Conservation (phyloP, 345 rosid genomes). For the Anastatica hierochuntica region DNA sequence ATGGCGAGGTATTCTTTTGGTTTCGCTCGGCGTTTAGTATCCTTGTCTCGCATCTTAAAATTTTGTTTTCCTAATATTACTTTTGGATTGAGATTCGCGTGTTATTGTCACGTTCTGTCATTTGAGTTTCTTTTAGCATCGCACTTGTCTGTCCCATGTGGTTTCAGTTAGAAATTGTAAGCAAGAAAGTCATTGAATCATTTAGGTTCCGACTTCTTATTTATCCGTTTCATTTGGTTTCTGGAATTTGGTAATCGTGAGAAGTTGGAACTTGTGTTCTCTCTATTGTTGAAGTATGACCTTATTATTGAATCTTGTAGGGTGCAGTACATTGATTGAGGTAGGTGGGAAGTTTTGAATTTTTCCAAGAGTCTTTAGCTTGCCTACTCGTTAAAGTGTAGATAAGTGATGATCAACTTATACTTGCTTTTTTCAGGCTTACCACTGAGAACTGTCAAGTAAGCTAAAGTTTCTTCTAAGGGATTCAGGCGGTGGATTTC, state of each 20-base stretch:
- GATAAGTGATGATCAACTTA: neutral
- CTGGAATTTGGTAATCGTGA: too few relatives aligned
- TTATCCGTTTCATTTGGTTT: neutral
- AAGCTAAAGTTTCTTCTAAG: constrained; percentile 8
- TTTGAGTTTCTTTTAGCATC: neutral
- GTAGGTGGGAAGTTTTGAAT: too few relatives aligned
- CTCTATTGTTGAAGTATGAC: too few relatives aligned
- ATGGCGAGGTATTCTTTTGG: constrained; percentile 9
- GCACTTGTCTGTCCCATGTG: neutral
- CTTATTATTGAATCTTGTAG: too few relatives aligned
- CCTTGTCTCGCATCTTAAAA: neutral
- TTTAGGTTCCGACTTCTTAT: neutral
- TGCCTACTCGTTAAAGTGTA: neutral
- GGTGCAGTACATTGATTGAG: too few relatives aligned
- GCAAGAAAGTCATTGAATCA: neutral
- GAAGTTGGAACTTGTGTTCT: too few relatives aligned
- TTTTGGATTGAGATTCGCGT: neutral
- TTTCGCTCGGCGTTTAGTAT: neutral
- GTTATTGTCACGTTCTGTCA: neutral
- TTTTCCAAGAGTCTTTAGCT: neutral
- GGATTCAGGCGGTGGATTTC: neutral
- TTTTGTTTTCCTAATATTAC: neutral
- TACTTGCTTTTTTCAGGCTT: constrained; percentile 8
- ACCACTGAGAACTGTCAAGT: neutral
- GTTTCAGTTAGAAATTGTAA: neutral